Conservation (phyloP, 2,329 filamentous ascomycete genomes). For the Cladosporium colombiae region DNA sequence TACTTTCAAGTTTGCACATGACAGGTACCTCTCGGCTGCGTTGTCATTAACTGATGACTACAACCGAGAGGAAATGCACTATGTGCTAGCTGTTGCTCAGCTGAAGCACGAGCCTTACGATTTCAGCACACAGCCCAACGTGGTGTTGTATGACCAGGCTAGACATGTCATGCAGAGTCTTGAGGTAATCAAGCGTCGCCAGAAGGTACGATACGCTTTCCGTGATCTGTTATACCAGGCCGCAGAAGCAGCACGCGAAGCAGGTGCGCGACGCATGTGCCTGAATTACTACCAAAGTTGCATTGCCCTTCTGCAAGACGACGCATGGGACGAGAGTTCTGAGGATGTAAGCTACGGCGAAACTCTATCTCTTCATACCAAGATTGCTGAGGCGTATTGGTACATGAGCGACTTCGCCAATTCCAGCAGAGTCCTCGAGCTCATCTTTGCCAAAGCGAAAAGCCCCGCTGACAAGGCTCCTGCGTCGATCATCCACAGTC, state of each 20-base stretch:
- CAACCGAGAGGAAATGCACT: slow-evolving; percentile 80
- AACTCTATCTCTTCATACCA: slow-evolving; percentile 75
- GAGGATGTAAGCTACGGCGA: slow-evolving; percentile 83
- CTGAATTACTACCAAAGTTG: slow-evolving; percentile 79
- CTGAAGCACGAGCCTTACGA: slow-evolving; percentile 69
- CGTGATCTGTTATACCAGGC: slow-evolving; percentile 76
- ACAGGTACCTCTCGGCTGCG: slow-evolving; percentile 81
- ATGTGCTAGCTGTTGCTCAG: slow-evolving; percentile 78
- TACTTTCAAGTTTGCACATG: slow-evolving; percentile 81
- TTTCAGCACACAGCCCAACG: slow-evolving; percentile 51
- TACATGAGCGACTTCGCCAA: slow-evolving; percentile 72
- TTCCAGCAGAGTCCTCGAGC: slow-evolving; percentile 67
- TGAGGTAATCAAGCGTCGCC: slow-evolving; percentile 70
- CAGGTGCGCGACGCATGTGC: slow-evolving; percentile 78
- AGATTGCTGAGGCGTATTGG: slow-evolving; percentile 79
- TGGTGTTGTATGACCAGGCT: slow-evolving; percentile 68
- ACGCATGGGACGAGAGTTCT: slow-evolving; percentile 69
- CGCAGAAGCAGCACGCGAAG: slow-evolving; percentile 75
- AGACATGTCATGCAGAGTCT: slow-evolving; percentile 79
- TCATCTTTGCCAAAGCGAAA: slow-evolving; percentile 69
- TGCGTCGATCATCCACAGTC: slow-evolving; percentile 79
- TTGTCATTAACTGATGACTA: slow-evolving; percentile 67
- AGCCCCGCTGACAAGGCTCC: slow-evolving; percentile 77
- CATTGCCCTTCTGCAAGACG: slow-evolving; percentile 73
- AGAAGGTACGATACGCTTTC: slow-evolving; percentile 53